Evolutionary conservation across 2,329 filamentous ascomycete species (phyloP), one percentile per base, ranked within the genome.

Genomic region (Elsinoe batatas): DNA sequence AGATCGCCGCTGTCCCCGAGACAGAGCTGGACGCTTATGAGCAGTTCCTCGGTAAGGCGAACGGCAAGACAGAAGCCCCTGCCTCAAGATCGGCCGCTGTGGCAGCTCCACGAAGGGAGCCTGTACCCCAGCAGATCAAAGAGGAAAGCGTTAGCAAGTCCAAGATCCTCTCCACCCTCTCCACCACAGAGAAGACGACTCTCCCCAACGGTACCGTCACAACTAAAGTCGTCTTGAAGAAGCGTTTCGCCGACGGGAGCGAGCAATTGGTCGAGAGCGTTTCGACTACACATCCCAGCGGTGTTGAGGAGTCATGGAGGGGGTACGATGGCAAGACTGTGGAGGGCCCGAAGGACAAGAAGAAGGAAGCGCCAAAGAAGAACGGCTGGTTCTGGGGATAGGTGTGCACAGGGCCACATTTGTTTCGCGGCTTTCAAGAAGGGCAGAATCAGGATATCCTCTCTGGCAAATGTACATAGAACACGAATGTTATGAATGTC

Each of bases 181-280:
- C 78, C 1, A 80, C 74, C 0, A 83, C 79, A 1, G 75, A 81
- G 59, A 77, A 77, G 3, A 75, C 72, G 3, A 75, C 74, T 2
- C 68, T 77, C 1, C 71, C 78, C 0, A 80, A 84, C 63, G 81
- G 81, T 11, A 78, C 76, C 0, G 68, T 82, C 2, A 76, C 78
- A 7, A 83, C 78, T 0, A 81, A 78, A 61, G 74, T 76, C 1
- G 69, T 81, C 8, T 68, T 80, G 13, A 83, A 79, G 59, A 79
- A 77, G 62, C 73, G 77, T 2, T 84, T 82, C 61, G 71, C 77
- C 1, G 80, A 84, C 68, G 81, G 81, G 0, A 72, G 74, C 3
- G 81, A 83, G 62, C 80, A 83, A 64, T 79, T 68, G 33, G 74
- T 77, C 7, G 78, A 82, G 61, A 79, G 76, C 6, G 68, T 77